Evolutionary conservation across 176 grass and related monocot species (phyloP).

Genomic region (Typha latifolia): DNA sequence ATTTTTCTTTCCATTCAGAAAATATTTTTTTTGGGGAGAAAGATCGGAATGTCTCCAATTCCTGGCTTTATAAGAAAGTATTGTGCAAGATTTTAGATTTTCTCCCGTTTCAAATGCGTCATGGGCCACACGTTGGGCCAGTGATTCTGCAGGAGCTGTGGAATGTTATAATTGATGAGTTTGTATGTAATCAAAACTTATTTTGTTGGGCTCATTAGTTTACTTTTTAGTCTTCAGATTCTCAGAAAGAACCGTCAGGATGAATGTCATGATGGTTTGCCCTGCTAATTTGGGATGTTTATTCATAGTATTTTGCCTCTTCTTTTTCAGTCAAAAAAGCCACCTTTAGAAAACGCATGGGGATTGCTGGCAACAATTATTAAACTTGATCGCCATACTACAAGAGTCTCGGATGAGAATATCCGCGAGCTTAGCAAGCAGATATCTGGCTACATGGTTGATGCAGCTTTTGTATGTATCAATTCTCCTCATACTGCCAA

Average conservation of each 20-base stretch:
- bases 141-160: constrained; percentile 71
- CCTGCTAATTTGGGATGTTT: background rate
- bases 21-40: constrained; percentile 19
- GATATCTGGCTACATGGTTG: constrained; percentile 58
- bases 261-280: no score
- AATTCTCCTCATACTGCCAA: background rate
- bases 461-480: constrained; percentile 62
- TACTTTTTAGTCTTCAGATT: no score
- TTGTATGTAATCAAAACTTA: constrained; percentile 9
- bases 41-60: constrained; percentile 25
- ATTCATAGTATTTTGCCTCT: background rate
- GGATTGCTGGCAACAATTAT: constrained; percentile 65
- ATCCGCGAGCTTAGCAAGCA: constrained; percentile 26
- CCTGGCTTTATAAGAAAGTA: constrained; percentile 41
- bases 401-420: constrained; percentile 51
- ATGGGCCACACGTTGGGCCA: constrained; percentile 20
- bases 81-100: constrained; percentile 23
- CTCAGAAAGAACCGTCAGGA: no score
- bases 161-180: constrained; percentile 44
- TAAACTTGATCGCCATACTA: constrained; percentile 50
- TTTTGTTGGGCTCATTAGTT: background rate
- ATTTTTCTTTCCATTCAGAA: constrained; percentile 18
- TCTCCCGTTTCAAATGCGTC: constrained; percentile 75
- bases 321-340: constrained; percentile 29
- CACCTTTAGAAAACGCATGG: constrained; percentile 44